These are phyloP conservation scores for Xylaria cubensis DNA, from an alignment of 495 filamentous ascomycete genomes.

Conservation along the genomic window DNA sequence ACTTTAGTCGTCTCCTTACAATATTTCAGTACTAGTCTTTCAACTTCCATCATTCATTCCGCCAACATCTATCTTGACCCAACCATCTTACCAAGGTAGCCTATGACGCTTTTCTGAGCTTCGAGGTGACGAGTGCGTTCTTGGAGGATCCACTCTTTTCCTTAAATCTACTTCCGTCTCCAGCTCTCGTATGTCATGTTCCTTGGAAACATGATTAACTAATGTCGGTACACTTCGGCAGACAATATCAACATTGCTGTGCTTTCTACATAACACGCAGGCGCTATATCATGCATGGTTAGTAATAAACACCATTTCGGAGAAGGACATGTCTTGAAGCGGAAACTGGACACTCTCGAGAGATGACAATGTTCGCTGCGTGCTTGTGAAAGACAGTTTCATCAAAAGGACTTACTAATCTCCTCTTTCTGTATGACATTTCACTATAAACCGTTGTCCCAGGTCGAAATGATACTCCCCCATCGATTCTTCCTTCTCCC, in stretches of 20 bases:
- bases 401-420: constrained; percentile 30
- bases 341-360: neutral
- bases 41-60: too few species aligned
- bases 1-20: too few species aligned
- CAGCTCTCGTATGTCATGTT: constrained; percentile 40
- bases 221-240: constrained; percentile 36
- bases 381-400: neutral
- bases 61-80: too few species aligned
- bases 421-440: constrained; percentile 42
- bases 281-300: constrained; percentile 15
- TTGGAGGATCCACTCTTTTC: constrained; percentile 23
- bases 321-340: neutral
- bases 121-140: neutral
- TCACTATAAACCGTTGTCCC: constrained; percentile 42
- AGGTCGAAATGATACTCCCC: constrained; percentile 38
- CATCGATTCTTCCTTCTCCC: constrained; percentile 20
- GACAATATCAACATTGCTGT: constrained; percentile 41
- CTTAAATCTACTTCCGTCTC: constrained; percentile 40
- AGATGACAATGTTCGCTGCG: too few species aligned
- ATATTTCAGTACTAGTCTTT: too few species aligned
- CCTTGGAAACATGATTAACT: constrained; percentile 39
- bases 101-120: neutral
- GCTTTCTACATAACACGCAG: constrained; percentile 38
- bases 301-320: neutral
- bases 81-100: neutral